These are phyloP conservation scores for Alternaria longipes DNA, from an alignment of 2,329 filamentous ascomycete species.

Conservation along the genomic window DNA sequence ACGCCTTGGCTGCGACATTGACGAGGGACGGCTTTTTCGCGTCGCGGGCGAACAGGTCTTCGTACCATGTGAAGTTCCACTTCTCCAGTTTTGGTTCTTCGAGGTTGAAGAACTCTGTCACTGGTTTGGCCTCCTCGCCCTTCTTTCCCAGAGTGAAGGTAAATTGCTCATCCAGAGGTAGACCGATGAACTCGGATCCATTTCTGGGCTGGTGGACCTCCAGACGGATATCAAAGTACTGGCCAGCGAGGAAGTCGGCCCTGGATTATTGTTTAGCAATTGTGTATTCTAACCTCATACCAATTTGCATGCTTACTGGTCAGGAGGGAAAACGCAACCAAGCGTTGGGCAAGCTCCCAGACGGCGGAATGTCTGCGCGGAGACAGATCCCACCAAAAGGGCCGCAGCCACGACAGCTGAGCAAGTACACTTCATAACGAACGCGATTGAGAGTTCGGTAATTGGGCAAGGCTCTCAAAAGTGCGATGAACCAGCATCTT, in stretches of 20 bases:
- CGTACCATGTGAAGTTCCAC: conserved; percentile 87
- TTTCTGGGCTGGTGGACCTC: conserved; percentile 85
- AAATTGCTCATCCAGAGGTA: conserved; percentile 77
- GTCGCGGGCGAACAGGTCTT: conserved; percentile 81
- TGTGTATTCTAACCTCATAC: conserved; percentile 9
- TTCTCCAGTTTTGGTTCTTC: conserved; percentile 77
- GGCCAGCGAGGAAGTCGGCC: conserved; percentile 83
- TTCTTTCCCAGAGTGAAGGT: conserved; percentile 77
- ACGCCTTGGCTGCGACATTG: conserved; percentile 81
- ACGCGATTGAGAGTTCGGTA: conserved; percentile 23
- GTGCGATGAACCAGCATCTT: conserved; percentile 30
- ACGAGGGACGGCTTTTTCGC: conserved; percentile 74
- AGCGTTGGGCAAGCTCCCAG: conserved; percentile 65
- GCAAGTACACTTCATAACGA: conserved; percentile 44
- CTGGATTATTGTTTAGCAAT: conserved; percentile 42
- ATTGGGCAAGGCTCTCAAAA: conserved; percentile 25
- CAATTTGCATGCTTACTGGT: conserved; percentile 56
- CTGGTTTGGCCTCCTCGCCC: conserved; percentile 62
- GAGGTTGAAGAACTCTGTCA: conserved; percentile 73
- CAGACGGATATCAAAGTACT: conserved; percentile 84
- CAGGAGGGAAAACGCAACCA: conserved; percentile 66
- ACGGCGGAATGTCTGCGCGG: conserved; percentile 65
- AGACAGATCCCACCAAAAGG: conserved; percentile 39
- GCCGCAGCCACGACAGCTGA: conserved; percentile 40
- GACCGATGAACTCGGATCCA: conserved; percentile 78